Conservation (phyloP, 345 rosid species). For the Populus tremula region DNA sequence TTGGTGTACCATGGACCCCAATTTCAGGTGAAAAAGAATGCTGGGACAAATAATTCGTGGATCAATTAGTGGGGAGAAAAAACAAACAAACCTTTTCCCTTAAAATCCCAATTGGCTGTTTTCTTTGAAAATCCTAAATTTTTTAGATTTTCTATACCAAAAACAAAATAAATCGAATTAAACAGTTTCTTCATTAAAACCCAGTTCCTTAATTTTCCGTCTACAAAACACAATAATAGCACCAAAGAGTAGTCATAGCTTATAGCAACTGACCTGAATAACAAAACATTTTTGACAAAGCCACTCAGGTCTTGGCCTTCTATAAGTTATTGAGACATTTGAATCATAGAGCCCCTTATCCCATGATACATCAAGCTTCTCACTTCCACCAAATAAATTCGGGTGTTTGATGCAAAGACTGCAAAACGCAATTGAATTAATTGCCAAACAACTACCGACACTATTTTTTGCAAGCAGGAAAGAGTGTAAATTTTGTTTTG, state of each 20-base stretch:
- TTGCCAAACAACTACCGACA: constrained; percentile 5
- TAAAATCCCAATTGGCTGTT: background rate
- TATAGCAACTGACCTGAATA: constrained; percentile 48
- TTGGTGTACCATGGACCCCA: constrained; percentile 77
- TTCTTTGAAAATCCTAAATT: background rate
- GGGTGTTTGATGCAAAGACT: constrained; percentile 93
- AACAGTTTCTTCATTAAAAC: background rate
- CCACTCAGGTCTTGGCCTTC: constrained; percentile 95
- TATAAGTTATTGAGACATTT: constrained; percentile 68
- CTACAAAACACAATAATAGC: background rate
- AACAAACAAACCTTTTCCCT: background rate
- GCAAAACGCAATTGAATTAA: constrained; percentile 29
- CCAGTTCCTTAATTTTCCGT: background rate
- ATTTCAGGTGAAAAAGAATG: constrained; percentile 91
- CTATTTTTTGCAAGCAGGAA: background rate
- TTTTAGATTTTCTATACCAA: background rate
- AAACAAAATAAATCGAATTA: too few relatives aligned
- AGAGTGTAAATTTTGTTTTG: background rate
- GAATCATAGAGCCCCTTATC: constrained; percentile 91
- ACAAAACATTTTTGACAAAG: constrained; percentile 84
- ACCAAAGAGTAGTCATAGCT: background rate
- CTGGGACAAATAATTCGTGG: constrained; percentile 37
- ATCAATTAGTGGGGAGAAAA: background rate
- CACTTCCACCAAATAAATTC: constrained; percentile 95
- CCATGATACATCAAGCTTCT: constrained; percentile 94